Percentiles rank a stretch among this genome's conserved stretches.
phyloP scores from a whole-genome alignment of 2,329 filamentous ascomycete genomes.

The Verticillium dahliae region DNA sequence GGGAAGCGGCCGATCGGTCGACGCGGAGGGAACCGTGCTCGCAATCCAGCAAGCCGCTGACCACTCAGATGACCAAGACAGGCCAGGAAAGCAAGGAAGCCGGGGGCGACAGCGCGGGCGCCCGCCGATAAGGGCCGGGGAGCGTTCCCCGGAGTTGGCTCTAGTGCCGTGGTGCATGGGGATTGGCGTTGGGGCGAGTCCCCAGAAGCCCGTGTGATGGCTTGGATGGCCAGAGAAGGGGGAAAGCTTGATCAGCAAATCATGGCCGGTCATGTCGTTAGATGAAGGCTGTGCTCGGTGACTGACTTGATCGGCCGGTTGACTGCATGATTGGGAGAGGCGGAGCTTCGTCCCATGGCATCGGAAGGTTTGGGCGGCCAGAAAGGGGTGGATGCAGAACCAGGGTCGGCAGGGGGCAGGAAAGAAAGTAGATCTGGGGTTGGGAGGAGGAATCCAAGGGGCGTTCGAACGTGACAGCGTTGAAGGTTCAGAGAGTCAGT shows the following conservation, averaged over 20 bases:
- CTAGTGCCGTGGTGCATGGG: neutral
- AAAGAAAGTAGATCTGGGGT: neutral
- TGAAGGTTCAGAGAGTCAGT: neutral
- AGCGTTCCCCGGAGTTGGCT: neutral
- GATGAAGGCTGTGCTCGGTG: neutral
- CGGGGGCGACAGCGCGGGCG: too few relatives aligned
- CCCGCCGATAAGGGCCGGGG: neutral
- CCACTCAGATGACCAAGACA: neutral
- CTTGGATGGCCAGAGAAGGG: too few relatives aligned
- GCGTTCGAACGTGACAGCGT: neutral
- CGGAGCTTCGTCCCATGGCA: neutral
- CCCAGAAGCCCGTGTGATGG: neutral
- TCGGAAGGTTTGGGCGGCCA: neutral
- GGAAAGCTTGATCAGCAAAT: neutral
- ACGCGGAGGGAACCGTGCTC: neutral
- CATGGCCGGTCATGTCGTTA: neutral
- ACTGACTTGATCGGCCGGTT: neutral
- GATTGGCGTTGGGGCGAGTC: neutral
- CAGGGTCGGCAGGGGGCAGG: too few relatives aligned
- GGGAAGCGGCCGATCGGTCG: neutral
- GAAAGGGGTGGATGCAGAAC: too few relatives aligned
- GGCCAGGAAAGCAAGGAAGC: too few relatives aligned
- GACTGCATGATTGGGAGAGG: neutral
- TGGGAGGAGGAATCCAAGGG: neutral
- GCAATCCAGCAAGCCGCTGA: neutral